Conservation (phyloP, 345 rosid genomes). For the Lepidium africanum region DNA sequence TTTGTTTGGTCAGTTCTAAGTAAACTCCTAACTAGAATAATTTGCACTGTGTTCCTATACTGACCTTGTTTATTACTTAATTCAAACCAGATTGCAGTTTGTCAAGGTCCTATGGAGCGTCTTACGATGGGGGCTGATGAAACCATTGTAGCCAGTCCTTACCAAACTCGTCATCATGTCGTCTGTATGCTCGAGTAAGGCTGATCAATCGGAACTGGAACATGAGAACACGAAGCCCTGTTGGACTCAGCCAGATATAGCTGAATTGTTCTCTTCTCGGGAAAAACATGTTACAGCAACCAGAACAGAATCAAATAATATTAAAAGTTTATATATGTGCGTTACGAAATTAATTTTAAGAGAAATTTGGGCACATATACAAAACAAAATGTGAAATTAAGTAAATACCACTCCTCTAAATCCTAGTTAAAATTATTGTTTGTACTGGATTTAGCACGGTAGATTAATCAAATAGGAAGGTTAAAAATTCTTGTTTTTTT, state of each 20-base stretch:
- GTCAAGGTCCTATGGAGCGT: not conserved
- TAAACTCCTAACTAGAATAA: not conserved
- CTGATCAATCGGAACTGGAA: not conserved
- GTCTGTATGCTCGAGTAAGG: not conserved
- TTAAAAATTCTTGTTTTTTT: too few relatives aligned
- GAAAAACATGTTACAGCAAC: too few relatives aligned
- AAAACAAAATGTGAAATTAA: too few relatives aligned
- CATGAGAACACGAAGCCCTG: not conserved
- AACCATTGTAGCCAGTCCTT: not conserved
- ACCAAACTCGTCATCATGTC: not conserved
- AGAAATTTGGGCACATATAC: too few relatives aligned
- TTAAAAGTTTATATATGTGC: too few relatives aligned
- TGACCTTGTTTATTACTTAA: not conserved
- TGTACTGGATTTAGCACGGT: too few relatives aligned
- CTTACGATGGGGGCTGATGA: not conserved
- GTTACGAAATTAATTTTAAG: too few relatives aligned
- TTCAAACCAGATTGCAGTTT: not conserved
- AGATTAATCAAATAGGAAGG: too few relatives aligned
- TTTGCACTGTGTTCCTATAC: not conserved
- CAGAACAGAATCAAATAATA: too few relatives aligned
- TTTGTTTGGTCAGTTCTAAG: not conserved
- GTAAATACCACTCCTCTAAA: too few relatives aligned
- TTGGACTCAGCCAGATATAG: not conserved
- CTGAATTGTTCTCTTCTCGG: too few relatives aligned
- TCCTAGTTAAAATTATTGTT: too few relatives aligned